These are phyloP conservation scores for Claviceps sp. DNA, from an alignment of 2,329 filamentous ascomycete species.

Conservation along the genomic window DNA sequence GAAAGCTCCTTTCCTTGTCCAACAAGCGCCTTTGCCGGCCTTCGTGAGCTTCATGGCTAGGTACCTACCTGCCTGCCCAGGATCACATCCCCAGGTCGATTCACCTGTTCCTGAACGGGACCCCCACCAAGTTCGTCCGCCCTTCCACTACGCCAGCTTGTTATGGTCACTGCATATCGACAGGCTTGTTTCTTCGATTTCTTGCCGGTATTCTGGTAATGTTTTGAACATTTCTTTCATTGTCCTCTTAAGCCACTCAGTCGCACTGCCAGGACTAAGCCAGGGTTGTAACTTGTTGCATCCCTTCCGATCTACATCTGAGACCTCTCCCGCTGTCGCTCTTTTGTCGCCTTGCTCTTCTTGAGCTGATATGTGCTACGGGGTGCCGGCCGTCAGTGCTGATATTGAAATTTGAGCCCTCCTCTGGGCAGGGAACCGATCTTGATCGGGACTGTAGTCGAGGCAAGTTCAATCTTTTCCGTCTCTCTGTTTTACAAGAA, in stretches of 20 bases:
- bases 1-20: not conserved
- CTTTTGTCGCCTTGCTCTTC: not conserved
- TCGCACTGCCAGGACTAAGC: not conserved
- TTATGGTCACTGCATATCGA: too few species aligned
- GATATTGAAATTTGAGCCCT: not conserved
- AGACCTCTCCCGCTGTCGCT: not conserved
- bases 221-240: not conserved
- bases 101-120: too few species aligned
- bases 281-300: not conserved
- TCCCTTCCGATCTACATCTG: conserved; percentile 1
- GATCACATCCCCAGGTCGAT: too few species aligned
- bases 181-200: too few species aligned
- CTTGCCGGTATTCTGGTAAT: too few species aligned
- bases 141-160: too few species aligned
- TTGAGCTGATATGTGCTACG: conserved; percentile 1
- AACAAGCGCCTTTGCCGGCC: conserved; percentile 2
- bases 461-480: too few species aligned
- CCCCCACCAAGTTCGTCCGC: too few species aligned
- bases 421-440: not conserved
- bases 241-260: not conserved
- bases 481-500: not conserved
- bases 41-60: too few species aligned
- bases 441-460: not conserved
- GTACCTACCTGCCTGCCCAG: too few species aligned
- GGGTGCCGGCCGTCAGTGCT: not conserved